Conservation (phyloP, 2,329 filamentous ascomycete species). For the Hymenoscyphus repandus region DNA sequence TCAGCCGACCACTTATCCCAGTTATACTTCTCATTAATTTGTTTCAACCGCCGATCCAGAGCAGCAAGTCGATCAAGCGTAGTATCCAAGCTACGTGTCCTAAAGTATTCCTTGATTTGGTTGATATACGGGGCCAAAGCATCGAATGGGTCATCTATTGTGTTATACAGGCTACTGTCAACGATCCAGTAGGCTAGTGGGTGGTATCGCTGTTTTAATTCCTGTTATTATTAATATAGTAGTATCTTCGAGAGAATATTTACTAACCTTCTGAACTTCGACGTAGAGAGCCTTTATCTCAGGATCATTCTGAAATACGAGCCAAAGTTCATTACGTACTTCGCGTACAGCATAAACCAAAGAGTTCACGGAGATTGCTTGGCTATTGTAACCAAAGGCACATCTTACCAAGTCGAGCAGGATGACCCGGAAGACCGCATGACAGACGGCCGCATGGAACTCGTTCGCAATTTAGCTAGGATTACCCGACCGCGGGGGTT, state of each 20-base stretch:
- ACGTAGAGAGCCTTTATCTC: constrained; percentile 9
- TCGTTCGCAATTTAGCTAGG: constrained; percentile 14
- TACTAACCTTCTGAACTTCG: constrained; percentile 15
- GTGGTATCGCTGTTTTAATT: constrained; percentile 9
- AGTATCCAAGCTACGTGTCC: constrained; percentile 34
- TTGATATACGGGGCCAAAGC: constrained; percentile 9
- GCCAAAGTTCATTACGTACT: constrained; percentile 10
- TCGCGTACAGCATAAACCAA: constrained; percentile 14
- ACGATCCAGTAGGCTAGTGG: constrained; percentile 14
- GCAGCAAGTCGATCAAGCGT: constrained; percentile 7
- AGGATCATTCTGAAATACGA: constrained; percentile 8
- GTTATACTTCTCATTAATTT: constrained; percentile 10
- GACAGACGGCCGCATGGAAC: constrained; percentile 14
- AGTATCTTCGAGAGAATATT: constrained; percentile 39
- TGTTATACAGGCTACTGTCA: constrained; percentile 14
- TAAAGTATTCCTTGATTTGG: constrained; percentile 8
- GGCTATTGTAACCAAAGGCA: constrained; percentile 15
- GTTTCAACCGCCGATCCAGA: constrained; percentile 8
- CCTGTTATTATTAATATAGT: constrained; percentile 41
- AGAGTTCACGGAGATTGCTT: constrained; percentile 8
- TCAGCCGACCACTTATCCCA: constrained; percentile 12
- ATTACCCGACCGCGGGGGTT: constrained; percentile 8
- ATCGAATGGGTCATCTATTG: constrained; percentile 1
- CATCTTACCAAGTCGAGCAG: constrained; percentile 18
- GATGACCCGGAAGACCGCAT: constrained; percentile 12